phyloP scores from a whole-genome alignment of 495 filamentous ascomycete genomes.

The Penicillium taxi region DNA sequence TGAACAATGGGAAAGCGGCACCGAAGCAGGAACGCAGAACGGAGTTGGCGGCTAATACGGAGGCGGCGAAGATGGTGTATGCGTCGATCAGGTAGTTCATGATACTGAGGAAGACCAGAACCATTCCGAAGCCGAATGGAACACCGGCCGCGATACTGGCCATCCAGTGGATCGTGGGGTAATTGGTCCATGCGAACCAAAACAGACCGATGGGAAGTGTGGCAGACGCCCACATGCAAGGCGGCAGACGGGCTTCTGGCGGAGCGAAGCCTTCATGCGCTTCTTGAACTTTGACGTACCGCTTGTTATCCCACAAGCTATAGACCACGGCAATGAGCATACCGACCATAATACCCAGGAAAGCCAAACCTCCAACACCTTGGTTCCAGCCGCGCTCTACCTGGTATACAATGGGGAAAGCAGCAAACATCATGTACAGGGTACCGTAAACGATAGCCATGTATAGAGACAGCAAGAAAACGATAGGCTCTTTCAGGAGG shows the following conservation, averaged over 20 bases:
- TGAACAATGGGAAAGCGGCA: slow-evolving; percentile 82
- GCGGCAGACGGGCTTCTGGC: slow-evolving; percentile 43
- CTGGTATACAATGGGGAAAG: slow-evolving; percentile 71
- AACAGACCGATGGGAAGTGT: slow-evolving; percentile 48
- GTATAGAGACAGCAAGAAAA: slow-evolving; percentile 59
- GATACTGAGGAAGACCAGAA: slow-evolving; percentile 65
- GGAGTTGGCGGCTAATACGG: slow-evolving; percentile 69
- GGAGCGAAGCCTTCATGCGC: slow-evolving; percentile 35
- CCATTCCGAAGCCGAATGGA: slow-evolving; percentile 69
- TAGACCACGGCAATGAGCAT: slow-evolving; percentile 59
- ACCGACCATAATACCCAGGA: slow-evolving; percentile 73
- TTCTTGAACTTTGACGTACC: slow-evolving; percentile 32
- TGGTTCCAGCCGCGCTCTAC: slow-evolving; percentile 65
- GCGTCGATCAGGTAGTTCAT: slow-evolving; percentile 78
- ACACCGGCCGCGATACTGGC: slow-evolving; percentile 55
- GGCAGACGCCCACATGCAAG: slow-evolving; percentile 34
- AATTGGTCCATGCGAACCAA: slow-evolving; percentile 65
- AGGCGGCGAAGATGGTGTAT: slow-evolving; percentile 75
- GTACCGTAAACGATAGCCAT: slow-evolving; percentile 70
- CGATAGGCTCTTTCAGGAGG: slow-evolving; percentile 49
- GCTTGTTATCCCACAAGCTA: slow-evolving; percentile 43
- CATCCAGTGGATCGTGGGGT: slow-evolving; percentile 60
- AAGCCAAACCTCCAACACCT: slow-evolving; percentile 66
- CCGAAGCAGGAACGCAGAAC: slow-evolving; percentile 64
- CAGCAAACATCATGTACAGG: slow-evolving; percentile 78